Percentiles rank a stretch among this genome's conserved stretches.
Conservation (phyloP, 208 protist genomes). For the Polymyxa betae region DNA sequence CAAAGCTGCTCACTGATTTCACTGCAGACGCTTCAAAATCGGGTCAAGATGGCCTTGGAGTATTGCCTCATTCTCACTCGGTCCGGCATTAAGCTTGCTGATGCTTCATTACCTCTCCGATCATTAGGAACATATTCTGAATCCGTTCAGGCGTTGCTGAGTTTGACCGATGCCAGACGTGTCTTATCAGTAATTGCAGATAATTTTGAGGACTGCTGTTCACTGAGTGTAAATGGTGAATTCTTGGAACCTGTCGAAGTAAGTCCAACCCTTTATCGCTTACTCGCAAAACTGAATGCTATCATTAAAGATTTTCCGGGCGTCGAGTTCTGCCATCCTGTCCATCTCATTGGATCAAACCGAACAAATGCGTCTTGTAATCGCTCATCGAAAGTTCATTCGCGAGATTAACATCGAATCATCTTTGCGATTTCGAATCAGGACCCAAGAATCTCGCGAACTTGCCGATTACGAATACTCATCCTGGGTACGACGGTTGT, state of each 20-base stretch:
- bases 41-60: not conserved
- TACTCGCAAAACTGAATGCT: not conserved
- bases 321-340: not conserved
- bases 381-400: not conserved
- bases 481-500: not conserved
- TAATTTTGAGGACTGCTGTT: not conserved
- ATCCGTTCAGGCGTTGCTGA: not conserved
- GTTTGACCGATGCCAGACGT: not conserved
- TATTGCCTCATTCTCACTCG: constrained; percentile 9
- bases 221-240: not conserved
- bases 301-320: not conserved
- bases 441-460: not conserved
- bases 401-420: constrained; percentile 31
- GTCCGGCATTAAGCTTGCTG: not conserved
- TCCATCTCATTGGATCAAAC: not conserved
- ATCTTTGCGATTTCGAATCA: not conserved
- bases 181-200: not conserved
- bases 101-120: not conserved
- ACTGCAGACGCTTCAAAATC: not conserved
- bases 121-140: not conserved
- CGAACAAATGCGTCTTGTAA: not conserved
- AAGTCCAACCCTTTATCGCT: not conserved
- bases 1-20: too few relatives aligned
- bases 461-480: not conserved
- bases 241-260: constrained; percentile 30